phyloP scores from a whole-genome alignment of 306 rosid genomes.

The Pyrus communis region DNA sequence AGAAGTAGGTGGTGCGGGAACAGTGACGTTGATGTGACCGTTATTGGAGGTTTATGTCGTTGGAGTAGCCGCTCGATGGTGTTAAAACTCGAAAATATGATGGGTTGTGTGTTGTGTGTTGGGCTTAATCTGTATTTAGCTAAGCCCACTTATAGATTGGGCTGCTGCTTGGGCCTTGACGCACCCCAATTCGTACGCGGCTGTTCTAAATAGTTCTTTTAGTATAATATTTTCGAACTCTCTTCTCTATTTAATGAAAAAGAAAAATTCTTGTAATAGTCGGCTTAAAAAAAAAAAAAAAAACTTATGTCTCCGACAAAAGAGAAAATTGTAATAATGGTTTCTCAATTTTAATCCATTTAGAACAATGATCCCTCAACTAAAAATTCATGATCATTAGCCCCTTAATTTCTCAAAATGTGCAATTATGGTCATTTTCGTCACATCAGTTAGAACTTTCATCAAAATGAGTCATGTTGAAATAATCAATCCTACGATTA shows the following conservation, averaged over 20 bases:
- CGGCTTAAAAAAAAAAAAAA: too few relatives aligned
- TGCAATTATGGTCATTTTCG: too few relatives aligned
- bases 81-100: too few relatives aligned
- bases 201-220: too few relatives aligned
- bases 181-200: not conserved
- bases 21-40: not conserved
- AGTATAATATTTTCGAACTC: fast-evolving
- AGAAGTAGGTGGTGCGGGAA: not conserved
- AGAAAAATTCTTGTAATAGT: too few relatives aligned
- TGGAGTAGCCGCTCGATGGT: not conserved
- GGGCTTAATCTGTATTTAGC: not conserved
- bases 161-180: not conserved
- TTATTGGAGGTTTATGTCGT: not conserved
- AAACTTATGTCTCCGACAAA: too few relatives aligned
- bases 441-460: too few relatives aligned
- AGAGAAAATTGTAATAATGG: too few relatives aligned
- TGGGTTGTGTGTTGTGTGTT: not conserved
- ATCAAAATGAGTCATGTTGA: too few relatives aligned
- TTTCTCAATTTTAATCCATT: fast-evolving
- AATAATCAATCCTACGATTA: too few relatives aligned
- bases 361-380: fast-evolving
- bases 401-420: fast-evolving
- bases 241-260: fast-evolving
- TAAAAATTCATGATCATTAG: too few relatives aligned
- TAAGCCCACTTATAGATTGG: not conserved